These are phyloP conservation scores for Epichloe coenophiala DNA, from an alignment of 2,329 filamentous ascomycete genomes.

Conservation along the genomic window DNA sequence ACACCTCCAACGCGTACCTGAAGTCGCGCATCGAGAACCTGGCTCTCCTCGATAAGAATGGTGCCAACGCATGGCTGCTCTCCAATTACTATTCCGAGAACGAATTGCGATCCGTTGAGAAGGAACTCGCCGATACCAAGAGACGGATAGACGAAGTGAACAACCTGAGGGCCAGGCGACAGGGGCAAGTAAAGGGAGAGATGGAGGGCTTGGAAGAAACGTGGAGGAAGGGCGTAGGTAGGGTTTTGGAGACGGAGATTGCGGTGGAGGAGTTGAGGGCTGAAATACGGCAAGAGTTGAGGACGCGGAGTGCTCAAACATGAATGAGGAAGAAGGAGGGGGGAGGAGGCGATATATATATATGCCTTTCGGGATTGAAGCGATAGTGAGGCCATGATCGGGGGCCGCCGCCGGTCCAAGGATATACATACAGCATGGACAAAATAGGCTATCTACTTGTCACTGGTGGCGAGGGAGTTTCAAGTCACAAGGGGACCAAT, in stretches of 20 bases:
- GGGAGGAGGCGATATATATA: too few species aligned
- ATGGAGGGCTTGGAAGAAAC: constrained; percentile 58
- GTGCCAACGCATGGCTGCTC: constrained; percentile 85
- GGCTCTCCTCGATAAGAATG: constrained; percentile 62
- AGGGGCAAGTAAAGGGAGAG: constrained; percentile 62
- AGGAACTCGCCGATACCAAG: constrained; percentile 55
- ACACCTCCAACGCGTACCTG: constrained; percentile 39
- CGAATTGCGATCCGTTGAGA: constrained; percentile 50
- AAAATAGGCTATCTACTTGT: not conserved
- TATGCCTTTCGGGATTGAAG: too few species aligned
- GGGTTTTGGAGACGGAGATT: constrained; percentile 74
- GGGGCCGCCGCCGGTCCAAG: too few species aligned
- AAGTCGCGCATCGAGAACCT: constrained; percentile 41
- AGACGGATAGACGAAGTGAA: constrained; percentile 63
- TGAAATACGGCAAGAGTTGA: constrained; percentile 52
- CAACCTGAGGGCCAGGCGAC: constrained; percentile 50
- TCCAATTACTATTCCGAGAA: constrained; percentile 70
- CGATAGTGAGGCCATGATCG: too few species aligned
- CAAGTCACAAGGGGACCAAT: not conserved
- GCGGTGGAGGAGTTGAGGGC: constrained; percentile 60
- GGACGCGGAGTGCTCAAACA: constrained; percentile 11
- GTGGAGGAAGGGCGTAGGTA: constrained; percentile 68
- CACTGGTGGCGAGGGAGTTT: not conserved
- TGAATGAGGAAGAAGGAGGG: not conserved
- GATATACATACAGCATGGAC: too few species aligned